A percentile compares a stretch with the other conserved stretches of the same genome.
phyloP scores from a whole-genome alignment of 73 alveolate species.

The Effrenium voratum region DNA sequence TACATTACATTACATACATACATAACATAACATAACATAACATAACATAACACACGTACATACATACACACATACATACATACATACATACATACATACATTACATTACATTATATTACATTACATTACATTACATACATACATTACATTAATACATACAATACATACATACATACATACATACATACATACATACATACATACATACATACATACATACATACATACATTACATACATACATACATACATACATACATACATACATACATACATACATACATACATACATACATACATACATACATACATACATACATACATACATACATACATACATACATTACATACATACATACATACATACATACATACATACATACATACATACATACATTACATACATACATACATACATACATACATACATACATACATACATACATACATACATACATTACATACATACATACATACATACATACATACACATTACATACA shows the following conservation, averaged over 20 bases:
- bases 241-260: background rate
- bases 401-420: no score
- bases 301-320: background rate
- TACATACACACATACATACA: no score
- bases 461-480: no score
- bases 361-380: background rate
- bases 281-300: background rate
- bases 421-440: no score
- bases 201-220: background rate
- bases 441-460: no score
- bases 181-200: background rate
- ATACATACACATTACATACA: no score
- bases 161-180: background rate
- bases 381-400: no score
- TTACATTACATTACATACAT: no score
- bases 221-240: background rate
- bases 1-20: background rate
- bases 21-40: background rate
- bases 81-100: background rate
- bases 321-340: background rate
- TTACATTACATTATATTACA: background rate
- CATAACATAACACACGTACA: background rate
- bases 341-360: background rate
- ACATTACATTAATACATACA: no score
- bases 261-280: background rate